Evolutionary conservation across 139 green algal species (phyloP), one percentile per base, ranked within the genome.

Genomic region (Coelastrella sp.): DNA sequence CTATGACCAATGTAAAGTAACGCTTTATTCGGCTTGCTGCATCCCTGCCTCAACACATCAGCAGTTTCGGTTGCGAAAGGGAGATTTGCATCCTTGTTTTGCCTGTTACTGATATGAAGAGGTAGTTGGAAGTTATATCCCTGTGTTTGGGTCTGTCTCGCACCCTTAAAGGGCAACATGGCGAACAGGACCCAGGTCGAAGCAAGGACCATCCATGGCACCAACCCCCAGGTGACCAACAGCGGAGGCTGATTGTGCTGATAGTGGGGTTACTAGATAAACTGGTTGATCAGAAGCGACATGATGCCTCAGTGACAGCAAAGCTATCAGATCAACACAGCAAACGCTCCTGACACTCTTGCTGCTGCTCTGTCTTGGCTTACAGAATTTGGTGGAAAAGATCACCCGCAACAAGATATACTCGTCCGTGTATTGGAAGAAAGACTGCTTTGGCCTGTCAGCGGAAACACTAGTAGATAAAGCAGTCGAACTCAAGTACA

Each of bases 381-480:
- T 91, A 23, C 94, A 99, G 96, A 99, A 99, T 92, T 92, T 99
- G 57, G 91, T 99, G 3, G 97, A 99, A 92, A 97, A 99, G 77
- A 99, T 99, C 86, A 89, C 97, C 3, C 93, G 97, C 10, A 92
- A 95, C 23, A 98, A 98, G 88, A 98, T 99, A n/a, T 99, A 99
- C 76, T 90, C 97, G 58, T 96, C 93, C 4, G 89, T 95, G 2
- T 99, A 99, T 92, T 99, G 98, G 98, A 99, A 99, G 91, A 96
- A 99, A 92, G 92, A 99, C 61, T 99, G 98, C 94, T 99, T 99
- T 91, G 98, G 95, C 4, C 92, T 99, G 85, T 97, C 94, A 60
- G 98, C 98, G 5, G 98, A 99, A 89, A 93, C 92, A 4, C 77
- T 99, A n/a, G 96, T 99, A 14, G 98, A 99, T 88, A 98, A 98